Percentiles rank a stretch among this genome's conserved stretches.
These are phyloP conservation scores for Termitomyces titanicus DNA, from an alignment of 768 basidiomycete genomes.

Conservation along the genomic window DNA sequence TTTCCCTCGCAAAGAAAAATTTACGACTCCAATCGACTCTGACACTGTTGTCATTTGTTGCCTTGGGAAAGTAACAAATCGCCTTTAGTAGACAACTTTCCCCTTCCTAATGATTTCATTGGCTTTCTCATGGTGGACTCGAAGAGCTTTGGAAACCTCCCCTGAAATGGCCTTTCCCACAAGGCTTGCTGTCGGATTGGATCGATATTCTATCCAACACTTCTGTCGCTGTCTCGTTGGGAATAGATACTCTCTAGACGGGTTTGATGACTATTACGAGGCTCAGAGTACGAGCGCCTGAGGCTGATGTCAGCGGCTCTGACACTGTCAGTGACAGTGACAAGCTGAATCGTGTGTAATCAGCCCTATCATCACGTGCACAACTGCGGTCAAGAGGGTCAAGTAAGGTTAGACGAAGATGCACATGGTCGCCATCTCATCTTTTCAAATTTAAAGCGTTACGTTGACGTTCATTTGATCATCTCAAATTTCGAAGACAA, in stretches of 20 bases:
- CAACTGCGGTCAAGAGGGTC: too few species aligned
- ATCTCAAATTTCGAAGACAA: neutral
- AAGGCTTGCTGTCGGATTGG: neutral
- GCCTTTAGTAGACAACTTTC: neutral
- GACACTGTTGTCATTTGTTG: neutral
- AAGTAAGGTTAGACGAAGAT: too few species aligned
- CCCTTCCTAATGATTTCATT: neutral
- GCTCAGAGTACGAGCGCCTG: neutral
- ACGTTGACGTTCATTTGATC: neutral
- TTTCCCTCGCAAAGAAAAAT: neutral
- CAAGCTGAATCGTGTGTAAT: neutral
- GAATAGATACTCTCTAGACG: neutral
- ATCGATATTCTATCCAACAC: neutral
- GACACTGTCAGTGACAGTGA: too few species aligned
- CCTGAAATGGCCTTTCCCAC: neutral
- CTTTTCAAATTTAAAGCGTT: neutral
- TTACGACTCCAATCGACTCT: neutral
- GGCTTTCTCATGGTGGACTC: too few species aligned
- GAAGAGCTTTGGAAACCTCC: neutral
- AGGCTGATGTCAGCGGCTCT: neutral
- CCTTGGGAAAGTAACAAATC: slow-evolving; percentile 2
- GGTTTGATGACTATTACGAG: neutral
- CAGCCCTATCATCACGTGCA: neutral
- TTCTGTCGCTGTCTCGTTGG: neutral
- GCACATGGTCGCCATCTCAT: neutral